These are phyloP conservation scores for Lagerstroemia speciosa DNA, from an alignment of 345 rosid genomes.

Conservation along the genomic window DNA sequence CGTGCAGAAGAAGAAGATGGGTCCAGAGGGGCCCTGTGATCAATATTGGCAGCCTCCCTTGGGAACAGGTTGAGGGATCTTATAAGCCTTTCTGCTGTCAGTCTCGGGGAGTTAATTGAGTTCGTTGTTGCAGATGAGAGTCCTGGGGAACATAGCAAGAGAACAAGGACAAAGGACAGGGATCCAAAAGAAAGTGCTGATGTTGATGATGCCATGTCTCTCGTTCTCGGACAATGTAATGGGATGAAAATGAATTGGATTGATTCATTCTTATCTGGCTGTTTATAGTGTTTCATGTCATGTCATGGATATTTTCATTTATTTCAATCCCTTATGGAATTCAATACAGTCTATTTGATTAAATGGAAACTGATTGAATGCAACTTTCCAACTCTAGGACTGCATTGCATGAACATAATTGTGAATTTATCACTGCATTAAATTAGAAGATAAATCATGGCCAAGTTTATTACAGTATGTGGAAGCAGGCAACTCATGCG, in stretches of 20 bases:
- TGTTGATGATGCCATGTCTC: not conserved
- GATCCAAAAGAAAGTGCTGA: not conserved
- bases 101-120: constrained; percentile 16
- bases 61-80: constrained; percentile 53
- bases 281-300: not conserved
- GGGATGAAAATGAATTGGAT: not conserved
- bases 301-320: no score
- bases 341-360: no score
- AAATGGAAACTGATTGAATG: no score
- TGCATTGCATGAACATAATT: no score
- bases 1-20: not conserved
- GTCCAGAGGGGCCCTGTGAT: not conserved
- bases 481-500: no score
- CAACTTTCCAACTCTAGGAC: no score
- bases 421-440: no score
- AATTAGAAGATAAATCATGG: no score
- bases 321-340: no score
- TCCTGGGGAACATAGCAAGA: not conserved
- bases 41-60: constrained; percentile 18
- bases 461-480: no score
- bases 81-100: constrained; percentile 41
- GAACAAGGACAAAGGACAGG: not conserved
- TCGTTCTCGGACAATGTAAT: not conserved
- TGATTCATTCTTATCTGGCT: not conserved
- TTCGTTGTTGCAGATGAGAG: constrained; percentile 10